Evolutionary conservation across 2,329 filamentous ascomycete species (phyloP), one percentile per base, ranked within the genome.

Genomic region (Penicillium sp.): DNA sequence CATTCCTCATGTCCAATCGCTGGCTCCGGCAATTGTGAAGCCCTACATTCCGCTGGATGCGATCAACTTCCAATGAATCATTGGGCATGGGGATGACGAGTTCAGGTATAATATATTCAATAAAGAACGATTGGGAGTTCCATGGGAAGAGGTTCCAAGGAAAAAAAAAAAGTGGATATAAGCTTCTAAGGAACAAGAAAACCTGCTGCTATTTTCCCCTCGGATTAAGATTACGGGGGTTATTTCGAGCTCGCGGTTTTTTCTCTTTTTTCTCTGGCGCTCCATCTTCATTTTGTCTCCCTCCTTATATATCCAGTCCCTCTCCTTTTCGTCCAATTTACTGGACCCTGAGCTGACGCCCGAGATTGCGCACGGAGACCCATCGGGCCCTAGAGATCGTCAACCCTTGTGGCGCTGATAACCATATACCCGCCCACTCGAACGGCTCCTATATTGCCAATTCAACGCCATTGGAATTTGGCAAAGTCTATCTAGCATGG

Each of bases 401-500:
- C 56, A 48, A 29, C 27, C 19, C 43, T 47, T 37, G 47, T 56
- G 49, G 57, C 53, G 57, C 29, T 43, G 46, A 48, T 52, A 51
- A 48, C n/a, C 45, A 48, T 45, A 58, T 45, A 58, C 35, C 44
- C 49, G 43, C 52, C 22, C 1, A 24, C 44, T 33, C 35, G 29
- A 29, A 39, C 52, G 31, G 31, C 31, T 33, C 31, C 29, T 39
- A 42, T 22, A 22, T 35, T 26, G 29, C 11, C 9, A 52, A 31
- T 48, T 35, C 37, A 54, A 45, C 21, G 31, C 51, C 50, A 56
- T 51, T 48, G 43, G 14, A 42, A 31, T 31, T 42, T 39, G 33
- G 14, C 24, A 49, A 13, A 33, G 13, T 49, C 31, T 51, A 47
- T 27, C 51, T 21, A 61, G 43, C 5, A 74, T 74, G 71, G 69